These are phyloP conservation scores for Lipomyces spencermartinsiae DNA, from an alignment of 805 yeast species.

Conservation along the genomic window DNA sequence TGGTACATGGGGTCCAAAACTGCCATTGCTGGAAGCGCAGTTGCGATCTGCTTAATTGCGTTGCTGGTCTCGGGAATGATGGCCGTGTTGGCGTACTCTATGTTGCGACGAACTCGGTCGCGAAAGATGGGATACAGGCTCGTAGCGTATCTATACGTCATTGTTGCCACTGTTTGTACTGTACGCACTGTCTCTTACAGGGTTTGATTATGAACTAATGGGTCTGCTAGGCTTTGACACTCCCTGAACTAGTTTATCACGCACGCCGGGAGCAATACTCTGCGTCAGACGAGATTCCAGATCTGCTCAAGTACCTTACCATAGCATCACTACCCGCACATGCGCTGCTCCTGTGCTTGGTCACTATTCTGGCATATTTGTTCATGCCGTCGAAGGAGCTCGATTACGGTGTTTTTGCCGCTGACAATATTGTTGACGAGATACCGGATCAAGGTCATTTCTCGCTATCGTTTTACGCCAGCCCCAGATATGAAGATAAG, in stretches of 20 bases:
- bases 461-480: constrained; percentile 32
- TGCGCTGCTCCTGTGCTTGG: constrained; percentile 16
- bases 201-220: neutral
- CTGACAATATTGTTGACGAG: constrained; percentile 5
- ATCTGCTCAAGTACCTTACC: constrained; percentile 9
- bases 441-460: constrained; percentile 13
- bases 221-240: constrained; percentile 7
- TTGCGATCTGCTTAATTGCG: neutral
- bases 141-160: constrained; percentile 14
- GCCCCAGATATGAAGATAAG: constrained; percentile 34
- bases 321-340: constrained; percentile 23
- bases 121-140: constrained; percentile 14
- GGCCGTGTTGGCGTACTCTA: constrained; percentile 13
- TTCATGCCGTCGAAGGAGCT: constrained; percentile 13
- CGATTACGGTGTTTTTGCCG: neutral
- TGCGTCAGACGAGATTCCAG: constrained; percentile 9
- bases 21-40: constrained; percentile 23
- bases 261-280: neutral
- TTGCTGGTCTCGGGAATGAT: constrained; percentile 16
- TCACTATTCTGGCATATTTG: constrained; percentile 19
- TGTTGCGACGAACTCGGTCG: constrained; percentile 4
- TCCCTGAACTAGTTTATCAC: constrained; percentile 24
- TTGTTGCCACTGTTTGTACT: constrained; percentile 8
- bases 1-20: constrained; percentile 30
- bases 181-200: constrained; percentile 9